These are phyloP conservation scores for Croton laevigatus DNA, from an alignment of 441 rosid genomes.

Conservation along the genomic window DNA sequence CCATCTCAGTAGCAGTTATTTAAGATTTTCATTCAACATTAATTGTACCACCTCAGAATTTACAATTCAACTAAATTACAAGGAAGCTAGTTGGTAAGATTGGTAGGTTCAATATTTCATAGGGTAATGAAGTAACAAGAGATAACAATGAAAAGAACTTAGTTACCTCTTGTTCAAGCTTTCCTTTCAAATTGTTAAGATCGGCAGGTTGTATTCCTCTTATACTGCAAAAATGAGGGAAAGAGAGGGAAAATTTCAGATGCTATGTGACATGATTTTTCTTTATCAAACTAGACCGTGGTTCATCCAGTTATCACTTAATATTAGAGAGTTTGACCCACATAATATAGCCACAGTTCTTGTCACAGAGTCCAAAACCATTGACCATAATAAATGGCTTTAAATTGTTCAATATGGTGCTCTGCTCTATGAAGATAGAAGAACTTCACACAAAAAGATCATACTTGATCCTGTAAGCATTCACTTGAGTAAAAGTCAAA, in stretches of 20 bases:
- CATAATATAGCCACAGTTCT: neutral
- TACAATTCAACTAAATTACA: neutral
- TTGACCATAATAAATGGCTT: neutral
- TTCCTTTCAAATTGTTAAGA: slow-evolving; percentile 74
- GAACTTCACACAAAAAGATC: neutral
- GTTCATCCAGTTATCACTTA: neutral
- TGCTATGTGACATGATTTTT: neutral
- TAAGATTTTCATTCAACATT: neutral
- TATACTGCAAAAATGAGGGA: slow-evolving; percentile 46
- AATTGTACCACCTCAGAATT: neutral
- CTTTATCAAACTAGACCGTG: neutral
- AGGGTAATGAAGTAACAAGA: neutral
- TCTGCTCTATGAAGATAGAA: neutral
- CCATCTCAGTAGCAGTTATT: neutral
- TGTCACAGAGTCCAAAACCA: neutral
- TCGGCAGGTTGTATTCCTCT: slow-evolving; percentile 74
- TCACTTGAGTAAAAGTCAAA: neutral
- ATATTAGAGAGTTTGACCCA: neutral
- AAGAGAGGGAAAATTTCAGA: slow-evolving; percentile 11
- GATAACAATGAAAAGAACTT: neutral
- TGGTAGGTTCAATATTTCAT: neutral
- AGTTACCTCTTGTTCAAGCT: slow-evolving; percentile 87
- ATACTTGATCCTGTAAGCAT: neutral
- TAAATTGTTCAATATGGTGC: neutral
- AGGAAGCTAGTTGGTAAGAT: neutral